Conservation (phyloP, 2,329 filamentous ascomycete species). For the Aspergillus sp. region DNA sequence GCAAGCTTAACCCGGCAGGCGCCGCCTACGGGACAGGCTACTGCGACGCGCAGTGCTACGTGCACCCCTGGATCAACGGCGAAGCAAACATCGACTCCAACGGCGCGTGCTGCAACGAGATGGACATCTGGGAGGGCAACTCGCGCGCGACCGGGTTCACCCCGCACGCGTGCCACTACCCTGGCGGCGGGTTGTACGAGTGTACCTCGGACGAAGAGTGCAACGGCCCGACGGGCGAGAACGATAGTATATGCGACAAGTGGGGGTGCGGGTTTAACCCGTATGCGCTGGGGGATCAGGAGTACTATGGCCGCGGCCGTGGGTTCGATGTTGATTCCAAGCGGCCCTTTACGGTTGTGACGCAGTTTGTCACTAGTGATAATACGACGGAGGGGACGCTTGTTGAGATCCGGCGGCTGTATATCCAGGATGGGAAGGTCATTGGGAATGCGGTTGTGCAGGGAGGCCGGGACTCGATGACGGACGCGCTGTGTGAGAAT, state of each 20-base stretch:
- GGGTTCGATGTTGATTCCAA: slow-evolving; percentile 60
- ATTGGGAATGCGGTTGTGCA: slow-evolving; percentile 53
- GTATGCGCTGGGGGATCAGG: slow-evolving; percentile 65
- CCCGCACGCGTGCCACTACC: slow-evolving; percentile 61
- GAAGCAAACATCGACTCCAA: slow-evolving; percentile 55
- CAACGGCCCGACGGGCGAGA: slow-evolving; percentile 9
- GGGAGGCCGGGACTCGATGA: slow-evolving; percentile 54
- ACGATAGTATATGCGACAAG: slow-evolving; percentile 63
- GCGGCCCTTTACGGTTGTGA: slow-evolving; percentile 65
- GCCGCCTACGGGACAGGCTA: slow-evolving; percentile 65
- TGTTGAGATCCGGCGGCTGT: slow-evolving; percentile 63
- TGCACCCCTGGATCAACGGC: slow-evolving; percentile 57
- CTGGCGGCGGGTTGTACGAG: slow-evolving; percentile 53
- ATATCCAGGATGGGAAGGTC: slow-evolving; percentile 63
- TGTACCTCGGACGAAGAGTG: slow-evolving; percentile 42
- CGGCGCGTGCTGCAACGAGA: slow-evolving; percentile 67
- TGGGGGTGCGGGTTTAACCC: slow-evolving; percentile 70
- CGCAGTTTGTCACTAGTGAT: slow-evolving; percentile 62
- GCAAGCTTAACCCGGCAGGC: slow-evolving; percentile 55
- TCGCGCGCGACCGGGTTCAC: slow-evolving; percentile 64
- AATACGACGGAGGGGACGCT: slow-evolving; percentile 55
- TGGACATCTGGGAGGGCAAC: slow-evolving; percentile 73
- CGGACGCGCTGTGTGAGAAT: slow-evolving; percentile 58
- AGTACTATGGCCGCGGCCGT: slow-evolving; percentile 60
- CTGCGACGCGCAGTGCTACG: slow-evolving; percentile 62